Evolutionary conservation across 805 yeast species (phyloP), one percentile per base, ranked within the genome.

Genomic region (Maudiozyma barnettii): DNA sequence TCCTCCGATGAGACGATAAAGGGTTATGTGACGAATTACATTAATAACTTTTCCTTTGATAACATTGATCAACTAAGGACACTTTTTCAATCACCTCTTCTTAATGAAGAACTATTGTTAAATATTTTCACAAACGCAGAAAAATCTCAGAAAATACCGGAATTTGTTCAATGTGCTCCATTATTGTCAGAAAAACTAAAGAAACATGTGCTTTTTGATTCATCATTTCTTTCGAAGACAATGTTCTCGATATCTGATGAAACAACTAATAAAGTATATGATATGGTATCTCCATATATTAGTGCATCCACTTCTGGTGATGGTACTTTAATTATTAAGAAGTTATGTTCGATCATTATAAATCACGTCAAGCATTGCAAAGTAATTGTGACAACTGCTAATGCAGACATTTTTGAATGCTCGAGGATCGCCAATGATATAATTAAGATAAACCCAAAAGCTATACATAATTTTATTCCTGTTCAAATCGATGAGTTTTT

Each of bases 101-200:
- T 74, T 7, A 68, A 63, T 4, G 56, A 62, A 5, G 66, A 65
- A 1, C 67, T 70, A 21, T 52, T 72, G 0, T 12, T 50, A 1
- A 63, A 61, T 29, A 49, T 76, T 8, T 75, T 65, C 51, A 47
- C 55, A 3, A 46, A 51, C 12, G 63, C 72, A 4, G 49, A 50
- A 5, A 39, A 49, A 0, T 46, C 53, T 33, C 44, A 47, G 0
- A 54, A 58, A 16, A 35, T 63, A 9, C 45, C 41, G 3, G 35
- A 36, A 1, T 67, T 67, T 41, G 44, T 61, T 13, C 43, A 49
- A 1, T 45, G 51, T 43, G 59, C 60, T 23, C 46, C 55, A 26
- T 30, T 50, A 30, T 48, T 59, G 16, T 43, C 44, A n/a, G 23
- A 26, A 18, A 23, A n/a, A 1, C 6, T 47, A 5, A 45, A 44